These are phyloP conservation scores for Acer yangbiense DNA, from an alignment of 345 rosid genomes.

Conservation along the genomic window DNA sequence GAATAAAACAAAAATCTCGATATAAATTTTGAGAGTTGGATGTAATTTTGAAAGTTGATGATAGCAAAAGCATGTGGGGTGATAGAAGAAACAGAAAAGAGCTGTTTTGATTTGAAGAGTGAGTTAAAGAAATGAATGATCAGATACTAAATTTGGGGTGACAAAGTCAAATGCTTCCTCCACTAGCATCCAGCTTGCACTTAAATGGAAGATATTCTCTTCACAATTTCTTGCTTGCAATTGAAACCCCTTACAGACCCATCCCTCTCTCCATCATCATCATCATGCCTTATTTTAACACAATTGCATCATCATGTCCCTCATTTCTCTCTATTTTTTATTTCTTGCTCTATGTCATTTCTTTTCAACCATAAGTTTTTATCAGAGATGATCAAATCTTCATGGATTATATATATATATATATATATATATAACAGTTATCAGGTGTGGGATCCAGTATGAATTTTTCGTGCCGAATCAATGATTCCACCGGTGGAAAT, in stretches of 20 bases:
- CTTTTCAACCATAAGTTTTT: too few relatives aligned
- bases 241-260: slow-evolving; percentile 17
- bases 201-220: slow-evolving; percentile 29
- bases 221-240: slow-evolving; percentile 29
- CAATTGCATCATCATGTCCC: slow-evolving; percentile 12
- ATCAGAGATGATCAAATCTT: too few relatives aligned
- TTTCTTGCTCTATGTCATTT: neutral
- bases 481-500: too few relatives aligned
- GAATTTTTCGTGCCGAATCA: too few relatives aligned
- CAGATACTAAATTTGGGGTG: slow-evolving; percentile 28
- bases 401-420: too few relatives aligned
- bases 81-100: neutral
- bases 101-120: neutral
- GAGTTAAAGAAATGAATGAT: slow-evolving; percentile 19
- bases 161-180: slow-evolving; percentile 33
- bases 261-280: slow-evolving; percentile 2
- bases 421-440: too few relatives aligned
- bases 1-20: too few relatives aligned
- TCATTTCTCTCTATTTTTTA: neutral
- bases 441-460: too few relatives aligned
- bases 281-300: slow-evolving; percentile 12
- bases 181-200: slow-evolving; percentile 37
- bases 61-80: slow-evolving; percentile 1
- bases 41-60: neutral
- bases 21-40: neutral